These are phyloP conservation scores for Saksenaea vasiformis DNA, from an alignment of 371 early-diverging fungal species.

Conservation along the genomic window DNA sequence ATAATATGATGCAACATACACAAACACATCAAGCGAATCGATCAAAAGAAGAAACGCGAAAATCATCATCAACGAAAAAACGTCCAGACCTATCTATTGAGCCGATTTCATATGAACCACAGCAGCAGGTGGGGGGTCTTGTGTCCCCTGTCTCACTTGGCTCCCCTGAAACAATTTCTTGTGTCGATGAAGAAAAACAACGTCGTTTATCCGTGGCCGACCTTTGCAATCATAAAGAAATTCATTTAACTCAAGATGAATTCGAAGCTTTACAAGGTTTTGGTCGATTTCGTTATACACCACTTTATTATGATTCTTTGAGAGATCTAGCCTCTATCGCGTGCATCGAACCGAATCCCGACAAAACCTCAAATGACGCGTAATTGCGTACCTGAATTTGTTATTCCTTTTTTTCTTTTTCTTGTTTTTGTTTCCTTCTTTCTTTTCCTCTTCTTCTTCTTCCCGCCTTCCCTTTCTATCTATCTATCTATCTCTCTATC, in stretches of 20 bases:
- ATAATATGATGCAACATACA: conserved; percentile 64
- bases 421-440: background rate
- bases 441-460: background rate
- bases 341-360: conserved; percentile 11
- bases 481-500: background rate
- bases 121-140: conserved; percentile 16
- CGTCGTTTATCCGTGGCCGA: conserved; percentile 20
- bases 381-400: conserved; percentile 7
- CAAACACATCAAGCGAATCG: conserved; percentile 37
- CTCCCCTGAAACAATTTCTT: conserved; percentile 16
- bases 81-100: conserved; percentile 3
- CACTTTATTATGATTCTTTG: conserved; percentile 18
- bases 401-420: conserved; percentile 8
- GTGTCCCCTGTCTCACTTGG: conserved; percentile 26
- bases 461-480: background rate
- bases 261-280: conserved; percentile 22
- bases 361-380: conserved; percentile 4
- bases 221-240: background rate
- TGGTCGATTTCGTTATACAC: conserved; percentile 17
- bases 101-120: conserved; percentile 7
- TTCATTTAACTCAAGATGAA: conserved; percentile 21
- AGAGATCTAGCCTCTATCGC: conserved; percentile 17
- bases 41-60: conserved; percentile 3
- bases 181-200: conserved; percentile 1
- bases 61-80: conserved; percentile 1